Evolutionary conservation across 345 rosid species (phyloP).

Genomic region (Lagerstroemia speciosa): DNA sequence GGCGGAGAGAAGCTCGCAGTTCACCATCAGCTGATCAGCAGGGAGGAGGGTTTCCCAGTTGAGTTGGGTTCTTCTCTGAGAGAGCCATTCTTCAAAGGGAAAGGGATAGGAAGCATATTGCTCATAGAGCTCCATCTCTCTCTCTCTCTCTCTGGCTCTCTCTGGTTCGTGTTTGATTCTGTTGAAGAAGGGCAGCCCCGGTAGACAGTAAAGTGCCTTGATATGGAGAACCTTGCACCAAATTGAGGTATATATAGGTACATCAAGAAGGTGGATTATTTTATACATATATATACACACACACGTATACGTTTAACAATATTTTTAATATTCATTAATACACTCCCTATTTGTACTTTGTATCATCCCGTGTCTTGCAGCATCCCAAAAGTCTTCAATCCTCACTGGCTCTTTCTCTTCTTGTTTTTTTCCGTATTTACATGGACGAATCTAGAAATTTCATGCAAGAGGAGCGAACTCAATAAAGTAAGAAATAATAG

Average conservation of each 20-base stretch:
- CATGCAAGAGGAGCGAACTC: too few species aligned
- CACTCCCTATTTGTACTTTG: neutral
- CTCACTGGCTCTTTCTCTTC: neutral
- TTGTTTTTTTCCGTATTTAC: neutral
- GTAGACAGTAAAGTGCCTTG: slow-evolving; percentile 10
- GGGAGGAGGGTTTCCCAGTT: slow-evolving; percentile 11
- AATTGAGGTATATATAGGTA: slow-evolving; percentile 5
- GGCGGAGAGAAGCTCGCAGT: slow-evolving; percentile 13
- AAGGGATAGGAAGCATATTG: slow-evolving; percentile 18
- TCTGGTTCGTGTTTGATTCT: neutral
- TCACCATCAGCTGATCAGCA: slow-evolving; percentile 7
- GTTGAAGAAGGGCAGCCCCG: neutral
- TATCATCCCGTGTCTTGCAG: neutral
- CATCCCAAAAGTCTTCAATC: neutral
- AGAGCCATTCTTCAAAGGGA: slow-evolving; percentile 18
- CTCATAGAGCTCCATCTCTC: slow-evolving; percentile 22
- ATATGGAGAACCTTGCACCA: slow-evolving; percentile 3
- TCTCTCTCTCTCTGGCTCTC: slow-evolving; percentile 1
- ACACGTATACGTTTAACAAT: neutral
- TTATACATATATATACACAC: neutral
- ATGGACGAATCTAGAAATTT: too few species aligned
- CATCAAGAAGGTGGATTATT: neutral
- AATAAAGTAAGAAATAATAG: too few species aligned
- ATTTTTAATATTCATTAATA: neutral
- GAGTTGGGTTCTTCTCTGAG: slow-evolving; percentile 12